These are phyloP conservation scores for Diplodia seriata DNA, from an alignment of 2,329 filamentous ascomycete genomes.

Conservation along the genomic window DNA sequence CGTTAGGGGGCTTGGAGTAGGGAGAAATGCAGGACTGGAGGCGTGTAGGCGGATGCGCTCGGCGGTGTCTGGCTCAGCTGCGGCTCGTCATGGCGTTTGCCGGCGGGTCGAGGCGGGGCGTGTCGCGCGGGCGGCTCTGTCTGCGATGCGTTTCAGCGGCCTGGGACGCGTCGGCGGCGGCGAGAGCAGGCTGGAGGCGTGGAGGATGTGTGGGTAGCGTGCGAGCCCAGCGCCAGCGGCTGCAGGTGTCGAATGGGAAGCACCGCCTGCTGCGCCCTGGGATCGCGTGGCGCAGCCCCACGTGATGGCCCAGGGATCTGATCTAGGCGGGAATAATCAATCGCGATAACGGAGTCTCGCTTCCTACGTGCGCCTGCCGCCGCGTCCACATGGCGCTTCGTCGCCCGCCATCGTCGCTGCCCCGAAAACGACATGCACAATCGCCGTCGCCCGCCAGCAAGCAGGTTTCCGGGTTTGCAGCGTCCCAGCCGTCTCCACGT, in stretches of 20 bases:
- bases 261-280: not conserved
- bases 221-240: conserved; percentile 6
- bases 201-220: conserved; percentile 12
- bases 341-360: not conserved
- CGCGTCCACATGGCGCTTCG: not conserved
- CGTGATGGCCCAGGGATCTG: conserved; percentile 1
- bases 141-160: not conserved
- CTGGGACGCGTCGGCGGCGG: not conserved
- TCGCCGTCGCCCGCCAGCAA: too few species aligned
- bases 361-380: not conserved
- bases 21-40: conserved; percentile 5
- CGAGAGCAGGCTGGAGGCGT: not conserved
- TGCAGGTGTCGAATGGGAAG: conserved; percentile 7
- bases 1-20: conserved; percentile 3
- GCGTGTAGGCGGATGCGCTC: conserved; percentile 9
- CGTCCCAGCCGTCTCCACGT: not conserved
- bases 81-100: conserved; percentile 22
- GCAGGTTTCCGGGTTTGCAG: not conserved
- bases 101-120: not conserved
- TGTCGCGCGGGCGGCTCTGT: not conserved
- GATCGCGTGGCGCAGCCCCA: conserved; percentile 20
- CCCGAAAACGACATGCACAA: not conserved
- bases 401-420: too few species aligned
- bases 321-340: not conserved
- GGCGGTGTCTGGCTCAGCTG: conserved; percentile 16